Conservation (phyloP, 2,329 filamentous ascomycete species). For the Pestalotiopsis sp. region DNA sequence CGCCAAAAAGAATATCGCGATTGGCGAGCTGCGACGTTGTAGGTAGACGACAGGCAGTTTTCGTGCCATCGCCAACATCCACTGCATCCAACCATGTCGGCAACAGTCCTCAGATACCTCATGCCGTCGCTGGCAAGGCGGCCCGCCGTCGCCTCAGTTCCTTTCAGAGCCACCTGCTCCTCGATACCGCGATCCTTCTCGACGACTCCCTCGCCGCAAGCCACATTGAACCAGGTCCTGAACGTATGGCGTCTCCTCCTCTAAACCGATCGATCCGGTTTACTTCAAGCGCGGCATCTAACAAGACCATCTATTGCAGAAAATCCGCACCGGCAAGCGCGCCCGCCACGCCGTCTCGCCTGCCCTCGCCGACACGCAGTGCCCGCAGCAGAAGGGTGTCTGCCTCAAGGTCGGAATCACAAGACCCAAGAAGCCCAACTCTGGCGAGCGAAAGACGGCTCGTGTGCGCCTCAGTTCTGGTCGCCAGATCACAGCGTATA, state of each 20-base stretch:
- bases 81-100: conserved; percentile 26
- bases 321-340: conserved; percentile 77
- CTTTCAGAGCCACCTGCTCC: conserved; percentile 18
- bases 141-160: conserved; percentile 31
- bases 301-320: conserved; percentile 40
- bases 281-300: background rate
- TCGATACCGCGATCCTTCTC: conserved; percentile 48
- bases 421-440: conserved; percentile 98
- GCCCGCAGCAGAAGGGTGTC: conserved; percentile 90
- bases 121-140: conserved; percentile 30
- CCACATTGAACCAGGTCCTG: conserved; percentile 75
- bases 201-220: conserved; percentile 56
- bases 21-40: background rate
- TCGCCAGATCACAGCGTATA: conserved; percentile 87
- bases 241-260: conserved; percentile 41
- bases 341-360: conserved; percentile 88
- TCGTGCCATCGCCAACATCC: background rate
- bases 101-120: conserved; percentile 30
- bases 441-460: conserved; percentile 92
- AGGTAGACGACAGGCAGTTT: background rate
- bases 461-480: conserved; percentile 88
- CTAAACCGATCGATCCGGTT: background rate
- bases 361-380: conserved; percentile 68
- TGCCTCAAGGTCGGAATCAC: conserved; percentile 92
- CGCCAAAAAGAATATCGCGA: background rate